phyloP scores from a whole-genome alignment of 257 asterid species.

The Salvia miltiorrhiza region DNA sequence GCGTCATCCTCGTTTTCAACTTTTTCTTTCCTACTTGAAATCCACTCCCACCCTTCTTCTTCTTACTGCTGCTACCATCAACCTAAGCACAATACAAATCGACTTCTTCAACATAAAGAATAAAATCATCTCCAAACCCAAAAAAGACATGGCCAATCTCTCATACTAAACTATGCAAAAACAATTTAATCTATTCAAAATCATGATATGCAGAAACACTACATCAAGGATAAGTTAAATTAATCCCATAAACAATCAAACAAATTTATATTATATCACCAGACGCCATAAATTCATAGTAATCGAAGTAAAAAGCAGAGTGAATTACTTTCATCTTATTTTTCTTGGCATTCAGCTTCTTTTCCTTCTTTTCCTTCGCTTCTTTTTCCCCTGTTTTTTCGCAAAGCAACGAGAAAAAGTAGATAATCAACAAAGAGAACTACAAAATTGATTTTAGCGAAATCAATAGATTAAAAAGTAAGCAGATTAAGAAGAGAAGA shows the following conservation, averaged over 20 bases:
- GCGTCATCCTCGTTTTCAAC: conserved; percentile 82
- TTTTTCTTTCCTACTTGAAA: conserved; percentile 95
- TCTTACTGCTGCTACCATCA: conserved; percentile 65
- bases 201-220: neutral
- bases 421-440: neutral
- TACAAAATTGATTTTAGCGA: neutral
- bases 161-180: neutral
- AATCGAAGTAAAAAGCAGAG: neutral
- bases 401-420: neutral
- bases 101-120: neutral
- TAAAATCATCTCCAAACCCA: neutral
- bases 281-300: neutral
- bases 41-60: conserved; percentile 65
- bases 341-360: conserved; percentile 81
- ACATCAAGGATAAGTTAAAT: no score
- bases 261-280: neutral
- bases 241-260: neutral
- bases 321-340: conserved; percentile 81
- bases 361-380: conserved; percentile 59
- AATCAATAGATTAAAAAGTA: neutral
- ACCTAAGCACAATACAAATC: conserved; percentile 50
- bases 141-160: neutral
- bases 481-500: neutral
- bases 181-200: neutral
- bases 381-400: conserved; percentile 60